Conservation (phyloP, 192 early-diverging fungal genomes). For the Paraglomus occultum region DNA sequence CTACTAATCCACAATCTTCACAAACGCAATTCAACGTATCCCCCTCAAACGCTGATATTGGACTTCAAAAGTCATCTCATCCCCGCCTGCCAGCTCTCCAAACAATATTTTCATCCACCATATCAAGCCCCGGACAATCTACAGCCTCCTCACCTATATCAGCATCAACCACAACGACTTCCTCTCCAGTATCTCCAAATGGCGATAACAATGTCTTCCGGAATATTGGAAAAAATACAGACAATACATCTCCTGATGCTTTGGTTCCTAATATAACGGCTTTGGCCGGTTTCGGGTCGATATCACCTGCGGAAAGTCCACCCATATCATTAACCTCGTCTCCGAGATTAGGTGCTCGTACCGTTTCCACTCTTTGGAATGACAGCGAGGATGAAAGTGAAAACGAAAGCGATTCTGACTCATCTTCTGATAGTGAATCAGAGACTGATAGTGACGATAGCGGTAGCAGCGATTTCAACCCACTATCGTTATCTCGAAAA, state of each 20-base stretch:
- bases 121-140: neutral
- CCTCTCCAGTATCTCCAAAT: slow-evolving; percentile 1
- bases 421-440: neutral
- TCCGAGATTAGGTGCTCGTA: neutral
- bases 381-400: neutral
- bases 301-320: too few species aligned
- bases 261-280: too few species aligned
- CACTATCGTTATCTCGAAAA: neutral
- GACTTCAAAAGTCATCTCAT: neutral
- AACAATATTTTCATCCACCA: neutral
- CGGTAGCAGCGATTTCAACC: slow-evolving; percentile 8
- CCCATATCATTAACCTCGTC: neutral
- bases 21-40: too few species aligned
- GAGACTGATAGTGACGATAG: slow-evolving; percentile 6
- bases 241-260: too few species aligned
- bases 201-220: neutral
- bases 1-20: too few species aligned
- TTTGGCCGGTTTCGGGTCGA: too few species aligned
- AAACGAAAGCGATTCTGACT: neutral
- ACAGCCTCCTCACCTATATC: neutral
- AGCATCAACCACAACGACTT: neutral
- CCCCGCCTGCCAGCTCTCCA: neutral
- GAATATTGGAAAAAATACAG: neutral
- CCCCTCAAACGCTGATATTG: too few species aligned
- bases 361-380: neutral